These are phyloP conservation scores for Pichia sp. DNA, from an alignment of 1,139 yeast genomes.

Conservation along the genomic window DNA sequence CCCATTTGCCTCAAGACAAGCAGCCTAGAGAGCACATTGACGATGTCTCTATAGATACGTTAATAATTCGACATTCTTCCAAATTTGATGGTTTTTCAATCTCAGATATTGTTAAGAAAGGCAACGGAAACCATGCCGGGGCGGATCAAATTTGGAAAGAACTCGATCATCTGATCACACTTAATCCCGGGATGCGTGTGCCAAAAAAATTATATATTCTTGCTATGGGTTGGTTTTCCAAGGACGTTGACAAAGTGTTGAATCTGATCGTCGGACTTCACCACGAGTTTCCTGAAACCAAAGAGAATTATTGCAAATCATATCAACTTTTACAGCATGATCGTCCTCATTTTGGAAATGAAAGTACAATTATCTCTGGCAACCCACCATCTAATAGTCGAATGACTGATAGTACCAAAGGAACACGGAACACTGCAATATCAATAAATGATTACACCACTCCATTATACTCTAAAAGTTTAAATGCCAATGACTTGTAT, in stretches of 20 bases:
- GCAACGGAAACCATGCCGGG: neutral
- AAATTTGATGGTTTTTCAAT: neutral
- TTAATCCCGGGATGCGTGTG: conserved; percentile 24
- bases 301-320: neutral
- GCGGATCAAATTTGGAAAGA: neutral
- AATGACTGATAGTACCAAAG: neutral
- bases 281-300: neutral
- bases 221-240: conserved; percentile 33
- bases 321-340: neutral
- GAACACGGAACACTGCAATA: neutral
- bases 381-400: neutral
- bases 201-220: conserved; percentile 29
- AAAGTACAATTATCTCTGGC: neutral
- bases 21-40: conserved; percentile 1
- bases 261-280: conserved; percentile 10
- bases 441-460: no score
- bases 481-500: neutral
- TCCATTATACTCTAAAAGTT: neutral
- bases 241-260: conserved; percentile 25
- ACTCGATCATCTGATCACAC: neutral
- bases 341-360: neutral
- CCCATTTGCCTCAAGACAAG: neutral
- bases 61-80: neutral
- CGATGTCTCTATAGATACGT: neutral
- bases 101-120: neutral